These are phyloP conservation scores for Globisporangium carolinianum DNA, from an alignment of 352 stramenopile species.

Conservation along the genomic window DNA sequence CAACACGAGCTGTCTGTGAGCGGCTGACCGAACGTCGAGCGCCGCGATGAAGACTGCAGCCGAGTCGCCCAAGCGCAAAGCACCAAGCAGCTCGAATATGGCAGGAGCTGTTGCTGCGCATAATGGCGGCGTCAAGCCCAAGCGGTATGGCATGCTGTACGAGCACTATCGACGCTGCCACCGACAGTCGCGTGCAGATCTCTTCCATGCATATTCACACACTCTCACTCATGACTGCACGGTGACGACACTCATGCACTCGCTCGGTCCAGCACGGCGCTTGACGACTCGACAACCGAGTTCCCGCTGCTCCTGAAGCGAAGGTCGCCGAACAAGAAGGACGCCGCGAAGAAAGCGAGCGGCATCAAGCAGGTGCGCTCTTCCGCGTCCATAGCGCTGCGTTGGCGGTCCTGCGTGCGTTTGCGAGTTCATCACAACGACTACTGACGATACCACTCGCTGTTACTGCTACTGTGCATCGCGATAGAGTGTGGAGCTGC, in stretches of 20 bases:
- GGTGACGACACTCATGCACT: neutral
- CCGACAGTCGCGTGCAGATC: neutral
- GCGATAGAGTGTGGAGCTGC: constrained; percentile 19
- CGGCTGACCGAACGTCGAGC: too few relatives aligned
- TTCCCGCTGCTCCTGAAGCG: constrained; percentile 9
- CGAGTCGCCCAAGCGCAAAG: constrained; percentile 5
- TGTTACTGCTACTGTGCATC: too few relatives aligned
- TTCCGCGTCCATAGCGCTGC: neutral
- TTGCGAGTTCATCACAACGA: too few relatives aligned
- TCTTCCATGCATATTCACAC: neutral
- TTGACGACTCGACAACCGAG: constrained; percentile 1
- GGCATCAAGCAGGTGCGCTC: constrained; percentile 3
- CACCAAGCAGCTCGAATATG: neutral
- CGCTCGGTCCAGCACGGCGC: neutral
- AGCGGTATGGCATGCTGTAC: neutral
- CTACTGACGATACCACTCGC: too few relatives aligned
- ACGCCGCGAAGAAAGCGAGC: constrained; percentile 1
- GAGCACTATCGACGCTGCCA: neutral
- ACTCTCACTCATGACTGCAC: neutral
- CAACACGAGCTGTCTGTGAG: neutral
- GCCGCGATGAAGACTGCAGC: constrained; percentile 4
- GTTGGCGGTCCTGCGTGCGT: neutral
- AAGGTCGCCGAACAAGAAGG: constrained; percentile 12
- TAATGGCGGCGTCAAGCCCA: constrained; percentile 2
- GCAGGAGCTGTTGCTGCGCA: neutral